Evolutionary conservation across 495 filamentous ascomycete species (phyloP), one percentile per base, ranked within the genome.

Genomic region (Penicillium lagena): DNA sequence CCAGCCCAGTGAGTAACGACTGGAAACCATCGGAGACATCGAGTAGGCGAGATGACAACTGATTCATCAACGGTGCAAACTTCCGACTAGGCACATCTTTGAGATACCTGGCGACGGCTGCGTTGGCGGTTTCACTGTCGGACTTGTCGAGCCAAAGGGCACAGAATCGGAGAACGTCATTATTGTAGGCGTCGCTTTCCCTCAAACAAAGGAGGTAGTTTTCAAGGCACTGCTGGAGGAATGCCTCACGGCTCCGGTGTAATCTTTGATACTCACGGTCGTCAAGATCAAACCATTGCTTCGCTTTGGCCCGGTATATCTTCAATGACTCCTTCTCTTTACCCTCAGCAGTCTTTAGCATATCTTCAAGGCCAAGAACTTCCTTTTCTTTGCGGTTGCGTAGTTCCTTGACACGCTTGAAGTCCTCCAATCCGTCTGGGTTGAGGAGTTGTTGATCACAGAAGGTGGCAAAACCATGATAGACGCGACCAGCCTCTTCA

Each of bases 381-480:
- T 96, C 89, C 37, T 78, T 76, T 51, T 82, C 80, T 62, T 96
- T 95, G 40, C 82, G 84, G 51, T 89, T 74, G 51, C 84, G 83
- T 22, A 97, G 71, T 51, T 81, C 87, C 54, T 87, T 73, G 31
- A 95, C 75, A 11, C 93, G 84, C 36, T 81, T 76, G 47, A 94
- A 81, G 49, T 99, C 93, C 58, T 96, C 90, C 13, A 89, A 66
- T 40, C 82, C 80, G 41, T 90, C 88, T 2, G 81, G 77, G 56
- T 89, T 91, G 46, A 94, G 81, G 10, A 97, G 70, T 58, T 97
- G 93, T 50, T 85, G 81, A 59, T 99, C 91, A 58, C 93, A 99
- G 55, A 96, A 99, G 42, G 80, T 79, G 42, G 93, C 93, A 61
- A 96, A 97, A 49, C 93, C 86, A 59, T 96, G 89, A 53, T 86